phyloP scores from a whole-genome alignment of 169 alveolate species.

The Cystoisospora suis region DNA sequence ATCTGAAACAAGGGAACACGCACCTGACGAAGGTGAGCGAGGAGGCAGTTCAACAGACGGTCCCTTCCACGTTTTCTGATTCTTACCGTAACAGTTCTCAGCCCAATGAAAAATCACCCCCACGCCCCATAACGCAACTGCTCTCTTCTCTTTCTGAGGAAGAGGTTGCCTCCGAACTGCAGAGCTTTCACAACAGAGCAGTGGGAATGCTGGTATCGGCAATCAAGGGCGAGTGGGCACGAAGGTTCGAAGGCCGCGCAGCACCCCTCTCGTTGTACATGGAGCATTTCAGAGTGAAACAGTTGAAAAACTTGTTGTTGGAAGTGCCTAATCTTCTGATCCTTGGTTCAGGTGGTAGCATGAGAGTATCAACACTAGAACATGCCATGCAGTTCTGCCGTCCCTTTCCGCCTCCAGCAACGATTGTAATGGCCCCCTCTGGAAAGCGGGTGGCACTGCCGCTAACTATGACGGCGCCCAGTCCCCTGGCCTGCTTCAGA shows the following conservation, averaged over 20 bases:
- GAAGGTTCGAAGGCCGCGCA: slow-evolving; percentile 58
- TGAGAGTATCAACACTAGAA: slow-evolving; percentile 71
- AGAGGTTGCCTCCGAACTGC: slow-evolving; percentile 24
- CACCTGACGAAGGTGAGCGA: too few species aligned
- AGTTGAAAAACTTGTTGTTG: slow-evolving; percentile 67
- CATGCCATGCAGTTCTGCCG: slow-evolving; percentile 65
- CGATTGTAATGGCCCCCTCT: not conserved
- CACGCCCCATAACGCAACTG: not conserved
- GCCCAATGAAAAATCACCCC: not conserved
- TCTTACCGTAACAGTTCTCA: too few species aligned
- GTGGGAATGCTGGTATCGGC: slow-evolving; percentile 75
- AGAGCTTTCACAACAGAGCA: slow-evolving; percentile 15
- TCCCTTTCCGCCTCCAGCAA: slow-evolving; percentile 21
- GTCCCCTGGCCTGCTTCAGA: slow-evolving; percentile 25
- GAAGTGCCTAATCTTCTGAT: slow-evolving; percentile 73
- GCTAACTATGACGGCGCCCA: slow-evolving; percentile 3
- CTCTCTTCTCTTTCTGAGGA: not conserved
- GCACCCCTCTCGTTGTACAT: slow-evolving; percentile 65
- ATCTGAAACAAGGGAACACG: too few species aligned
- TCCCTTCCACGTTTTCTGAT: too few species aligned
- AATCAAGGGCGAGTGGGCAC: slow-evolving; percentile 73
- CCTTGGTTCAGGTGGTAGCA: slow-evolving; percentile 71
- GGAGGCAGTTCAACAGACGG: too few species aligned
- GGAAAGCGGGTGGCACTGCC: not conserved
- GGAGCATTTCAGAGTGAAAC: slow-evolving; percentile 60